These are phyloP conservation scores for Neurospora cerealis DNA, from an alignment of 495 filamentous ascomycete species.

Conservation along the genomic window DNA sequence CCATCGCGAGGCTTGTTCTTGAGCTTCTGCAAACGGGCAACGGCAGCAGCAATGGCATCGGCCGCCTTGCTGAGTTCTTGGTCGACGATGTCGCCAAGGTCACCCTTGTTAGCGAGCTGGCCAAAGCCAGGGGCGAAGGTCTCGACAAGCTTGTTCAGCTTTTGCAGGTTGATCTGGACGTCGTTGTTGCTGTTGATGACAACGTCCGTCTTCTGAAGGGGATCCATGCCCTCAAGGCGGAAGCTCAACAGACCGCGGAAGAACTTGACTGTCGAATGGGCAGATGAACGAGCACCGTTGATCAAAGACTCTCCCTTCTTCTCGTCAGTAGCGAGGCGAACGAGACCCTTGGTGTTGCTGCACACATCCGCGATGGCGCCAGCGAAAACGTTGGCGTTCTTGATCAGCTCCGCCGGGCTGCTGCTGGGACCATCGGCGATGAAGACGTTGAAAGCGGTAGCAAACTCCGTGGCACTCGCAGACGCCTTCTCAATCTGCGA, in stretches of 20 bases:
- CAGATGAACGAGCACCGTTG: conserved; percentile 72
- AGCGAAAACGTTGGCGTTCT: conserved; percentile 80
- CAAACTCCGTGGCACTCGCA: conserved; percentile 90
- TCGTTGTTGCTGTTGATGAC: conserved; percentile 96
- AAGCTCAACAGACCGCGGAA: conserved; percentile 92
- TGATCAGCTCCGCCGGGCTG: conserved; percentile 83
- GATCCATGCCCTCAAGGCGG: conserved; percentile 79
- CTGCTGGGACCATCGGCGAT: conserved; percentile 95
- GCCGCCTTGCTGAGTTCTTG: conserved; percentile 87
- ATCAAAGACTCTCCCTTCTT: conserved; percentile 81
- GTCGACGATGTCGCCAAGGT: conserved; percentile 90
- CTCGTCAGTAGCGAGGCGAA: conserved; percentile 87
- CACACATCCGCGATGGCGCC: conserved; percentile 89
- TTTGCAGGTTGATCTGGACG: conserved; percentile 82
- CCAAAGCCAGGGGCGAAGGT: conserved; percentile 75
- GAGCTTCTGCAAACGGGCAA: conserved; percentile 77
- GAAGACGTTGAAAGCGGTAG: conserved; percentile 94
- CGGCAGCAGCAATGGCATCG: conserved; percentile 86
- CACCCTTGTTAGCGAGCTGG: conserved; percentile 71
- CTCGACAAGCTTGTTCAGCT: conserved; percentile 84
- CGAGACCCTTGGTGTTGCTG: conserved; percentile 92
- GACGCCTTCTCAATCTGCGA: conserved; percentile 96
- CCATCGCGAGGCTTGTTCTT: conserved; percentile 88
- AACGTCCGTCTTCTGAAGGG: conserved; percentile 82
- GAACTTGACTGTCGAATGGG: conserved; percentile 83